phyloP scores from a whole-genome alignment of 2,329 filamentous ascomycete genomes.

The Botryotinia convoluta region DNA sequence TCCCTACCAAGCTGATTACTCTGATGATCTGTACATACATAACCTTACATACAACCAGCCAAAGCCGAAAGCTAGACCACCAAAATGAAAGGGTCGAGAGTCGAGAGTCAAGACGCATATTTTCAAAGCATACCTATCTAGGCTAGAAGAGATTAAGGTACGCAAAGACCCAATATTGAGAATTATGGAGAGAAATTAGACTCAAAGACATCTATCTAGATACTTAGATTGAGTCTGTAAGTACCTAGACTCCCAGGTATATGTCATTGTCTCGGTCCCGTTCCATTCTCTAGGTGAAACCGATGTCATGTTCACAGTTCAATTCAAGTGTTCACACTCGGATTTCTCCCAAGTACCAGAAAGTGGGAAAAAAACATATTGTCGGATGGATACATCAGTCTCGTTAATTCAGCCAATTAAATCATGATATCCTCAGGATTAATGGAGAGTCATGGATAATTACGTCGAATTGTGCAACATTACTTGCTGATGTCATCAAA shows the following conservation, averaged over 20 bases:
- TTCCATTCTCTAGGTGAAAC: conserved; percentile 3
- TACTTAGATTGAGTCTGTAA: neutral
- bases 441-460: neutral
- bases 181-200: neutral
- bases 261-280: neutral
- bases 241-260: neutral
- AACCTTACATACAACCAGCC: neutral
- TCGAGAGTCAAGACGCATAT: neutral
- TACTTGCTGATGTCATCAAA: conserved; percentile 11
- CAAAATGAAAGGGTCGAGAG: neutral
- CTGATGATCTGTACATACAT: neutral
- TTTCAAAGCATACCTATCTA: neutral
- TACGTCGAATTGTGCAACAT: neutral
- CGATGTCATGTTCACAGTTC: neutral
- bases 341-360: neutral
- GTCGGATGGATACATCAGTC: neutral
- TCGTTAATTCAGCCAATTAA: neutral
- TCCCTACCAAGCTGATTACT: neutral
- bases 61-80: neutral
- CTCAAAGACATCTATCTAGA: neutral
- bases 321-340: neutral
- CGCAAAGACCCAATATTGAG: neutral
- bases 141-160: neutral
- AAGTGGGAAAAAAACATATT: neutral
- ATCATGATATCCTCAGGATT: neutral